Evolutionary conservation across 2,329 filamentous ascomycete genomes (phyloP), one percentile per base, ranked within the genome.

Genomic region (Periconia digitata): DNA sequence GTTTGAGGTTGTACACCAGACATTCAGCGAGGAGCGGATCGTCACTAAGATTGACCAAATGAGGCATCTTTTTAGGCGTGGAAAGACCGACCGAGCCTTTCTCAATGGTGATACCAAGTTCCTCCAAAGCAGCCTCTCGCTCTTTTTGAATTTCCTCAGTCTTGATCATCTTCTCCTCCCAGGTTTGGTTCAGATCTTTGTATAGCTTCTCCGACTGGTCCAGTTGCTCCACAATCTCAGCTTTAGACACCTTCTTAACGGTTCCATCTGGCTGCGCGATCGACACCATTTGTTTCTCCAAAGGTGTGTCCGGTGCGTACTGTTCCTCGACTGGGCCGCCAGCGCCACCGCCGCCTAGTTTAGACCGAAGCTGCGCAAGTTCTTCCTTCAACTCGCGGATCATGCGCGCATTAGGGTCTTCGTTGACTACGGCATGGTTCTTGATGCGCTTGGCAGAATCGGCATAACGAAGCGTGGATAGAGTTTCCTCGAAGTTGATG

Each of bases 401-500:
- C 94, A 99, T 99, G 61, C 94, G 88, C 51, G 94, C 94, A 68
- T 99, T 99, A 40, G 94, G 92, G 74, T 99, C 94, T 72, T 99
- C 94, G 76, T 99, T 99, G 72, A 99, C 89, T 43, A 99, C 94
- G 48, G 94, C 94, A 72, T 99, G 94, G 76, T 99, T 99, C 90
- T 97, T 97, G 81, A 99, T 99, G 62, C 94, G 86, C 76, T 99
- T 99, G 21, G 94, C 94, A 7, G 91, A 96, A 69, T 99, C 92
- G 47, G 95, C 94, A 72, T 99, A 99, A 64, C 95, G 85, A 22
- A 99, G 79, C 1, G 94, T 99, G 69, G 92, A 94, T 16, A 99
- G 79, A 0, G 95, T 99, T 73, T 99, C 94, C 58, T 99, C 94
- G 67, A 95, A 97, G 74, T 99, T 99, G 76, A 97, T 97, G 73